Evolutionary conservation across 345 rosid genomes (phyloP).

Genomic region (Mallotus nudiflorus): DNA sequence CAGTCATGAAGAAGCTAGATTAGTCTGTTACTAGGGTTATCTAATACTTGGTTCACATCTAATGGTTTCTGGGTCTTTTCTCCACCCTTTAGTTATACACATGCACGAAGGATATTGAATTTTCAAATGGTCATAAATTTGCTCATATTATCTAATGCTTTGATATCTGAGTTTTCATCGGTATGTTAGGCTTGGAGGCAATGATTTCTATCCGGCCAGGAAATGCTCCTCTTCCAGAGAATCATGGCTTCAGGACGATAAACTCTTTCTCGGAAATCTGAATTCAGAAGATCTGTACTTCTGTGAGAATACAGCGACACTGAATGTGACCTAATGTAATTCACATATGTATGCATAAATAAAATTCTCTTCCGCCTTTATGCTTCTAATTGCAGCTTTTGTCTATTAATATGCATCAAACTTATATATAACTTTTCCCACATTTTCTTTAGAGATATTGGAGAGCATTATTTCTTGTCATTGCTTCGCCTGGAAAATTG

Average conservation of each 20-base stretch:
- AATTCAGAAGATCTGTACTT: constrained; percentile 1
- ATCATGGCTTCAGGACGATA: constrained; percentile 34
- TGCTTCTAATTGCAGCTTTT: background rate
- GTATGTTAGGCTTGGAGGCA: constrained; percentile 25
- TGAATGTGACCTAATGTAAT: too few relatives aligned
- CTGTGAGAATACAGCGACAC: background rate
- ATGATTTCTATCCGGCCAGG: constrained; percentile 25
- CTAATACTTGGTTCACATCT: too few relatives aligned
- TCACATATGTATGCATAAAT: background rate
- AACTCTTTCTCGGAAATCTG: constrained; percentile 27
- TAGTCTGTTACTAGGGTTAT: too few relatives aligned
- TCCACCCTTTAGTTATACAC: too few relatives aligned
- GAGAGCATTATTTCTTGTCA: too few relatives aligned
- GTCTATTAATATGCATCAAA: background rate
- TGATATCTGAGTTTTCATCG: background rate
- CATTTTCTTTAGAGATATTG: too few relatives aligned
- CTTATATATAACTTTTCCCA: background rate
- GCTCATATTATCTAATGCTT: too few relatives aligned
- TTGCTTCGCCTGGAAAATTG: too few relatives aligned
- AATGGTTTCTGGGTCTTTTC: too few relatives aligned
- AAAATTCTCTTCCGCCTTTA: background rate
- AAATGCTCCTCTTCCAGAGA: constrained; percentile 29
- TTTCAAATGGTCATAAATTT: too few relatives aligned
- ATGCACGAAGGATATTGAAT: too few relatives aligned
- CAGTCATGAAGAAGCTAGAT: too few relatives aligned